Base-by-base conservation (phyloP, 345 rosid species). In the Tarenaya hassleriana region DNA sequence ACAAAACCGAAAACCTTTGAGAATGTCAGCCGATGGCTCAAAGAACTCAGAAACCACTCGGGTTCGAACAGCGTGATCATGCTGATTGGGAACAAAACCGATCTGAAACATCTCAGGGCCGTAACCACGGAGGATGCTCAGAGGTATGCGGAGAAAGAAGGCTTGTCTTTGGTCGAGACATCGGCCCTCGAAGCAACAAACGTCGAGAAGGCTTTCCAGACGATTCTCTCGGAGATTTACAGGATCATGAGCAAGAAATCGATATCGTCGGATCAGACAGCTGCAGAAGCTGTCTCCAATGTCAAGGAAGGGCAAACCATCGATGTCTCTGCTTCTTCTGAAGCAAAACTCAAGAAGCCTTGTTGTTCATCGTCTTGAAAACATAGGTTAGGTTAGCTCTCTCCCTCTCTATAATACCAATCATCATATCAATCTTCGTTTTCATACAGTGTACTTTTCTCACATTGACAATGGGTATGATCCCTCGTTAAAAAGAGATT, bases 21-120 rank as follows among this genome's bases (percentile, higher is more conserved):
- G 52, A 90, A 90, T 5, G 91, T 90, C 39, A 75, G 81, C 54
- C 69, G 97, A 19, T 90, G 97, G 97, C 77, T 90, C 56, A 86
- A 90, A 79, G 97, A 90, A 56, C 84, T 90, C 47, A 76, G 97
- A 66, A 91, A 90, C 74, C 97, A 90, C 19, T 95, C 97, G 1
- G 97, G 86, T 53, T 76, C 97, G 77, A 90, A 86, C 62, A 90
- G 86, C 0, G 94, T 90, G 39, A 90, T 86, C 62, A 90, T 78
- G 94, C 55, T 90, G 60, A 90, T 90, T 2, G 97, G 97, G 33
- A 90, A 90, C 79, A 90, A 90, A 68, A 86, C 97, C 0, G 97
- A 90, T 76, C 79, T 90, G 58, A 86, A 86, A 66, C 97, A 90
- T 70, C 95, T 90, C 17, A 67, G 97, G 58, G 91, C 97, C 3